phyloP scores from a whole-genome alignment of 2,329 filamentous ascomycete species.

The Ascosphaera aggregata region DNA sequence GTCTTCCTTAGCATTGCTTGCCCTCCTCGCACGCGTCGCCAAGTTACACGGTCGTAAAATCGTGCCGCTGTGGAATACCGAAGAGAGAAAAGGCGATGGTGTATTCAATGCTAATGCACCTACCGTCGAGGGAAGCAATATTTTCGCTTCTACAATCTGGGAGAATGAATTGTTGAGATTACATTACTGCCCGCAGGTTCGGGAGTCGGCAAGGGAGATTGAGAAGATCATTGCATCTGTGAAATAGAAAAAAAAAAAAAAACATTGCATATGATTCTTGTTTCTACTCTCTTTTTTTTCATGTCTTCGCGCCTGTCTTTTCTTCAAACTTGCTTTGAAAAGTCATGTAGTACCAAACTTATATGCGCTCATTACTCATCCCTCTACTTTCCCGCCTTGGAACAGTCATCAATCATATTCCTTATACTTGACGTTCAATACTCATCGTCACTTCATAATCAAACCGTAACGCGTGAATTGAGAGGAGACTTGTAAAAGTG shows the following conservation, averaged over 20 bases:
- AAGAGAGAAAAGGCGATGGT: constrained; percentile 81
- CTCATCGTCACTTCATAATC: not conserved
- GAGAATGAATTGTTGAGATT: constrained; percentile 67
- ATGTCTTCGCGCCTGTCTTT: not conserved
- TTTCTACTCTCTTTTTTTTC: not conserved
- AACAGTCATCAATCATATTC: not conserved
- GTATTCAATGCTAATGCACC: constrained; percentile 50
- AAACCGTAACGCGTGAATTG: not conserved
- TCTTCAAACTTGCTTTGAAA: not conserved
- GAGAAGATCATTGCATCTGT: constrained; percentile 36
- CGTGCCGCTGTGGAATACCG: constrained; percentile 73
- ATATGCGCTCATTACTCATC: no score
- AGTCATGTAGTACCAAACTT: no score
- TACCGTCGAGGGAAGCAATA: constrained; percentile 68
- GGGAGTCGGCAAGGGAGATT: constrained; percentile 46
- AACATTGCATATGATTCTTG: no score
- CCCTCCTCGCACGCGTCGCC: constrained; percentile 52
- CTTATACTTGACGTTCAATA: not conserved
- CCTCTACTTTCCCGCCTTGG: not conserved
- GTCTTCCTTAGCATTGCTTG: constrained; percentile 56
- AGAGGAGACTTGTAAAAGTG: no score
- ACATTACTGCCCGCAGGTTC: constrained; percentile 72
- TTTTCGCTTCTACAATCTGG: constrained; percentile 78
- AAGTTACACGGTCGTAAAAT: constrained; percentile 68
- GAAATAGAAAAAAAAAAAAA: constrained; percentile 7